Evolutionary conservation across 116 monocot genomes (phyloP).

Genomic region (Cymodocea nodosa): DNA sequence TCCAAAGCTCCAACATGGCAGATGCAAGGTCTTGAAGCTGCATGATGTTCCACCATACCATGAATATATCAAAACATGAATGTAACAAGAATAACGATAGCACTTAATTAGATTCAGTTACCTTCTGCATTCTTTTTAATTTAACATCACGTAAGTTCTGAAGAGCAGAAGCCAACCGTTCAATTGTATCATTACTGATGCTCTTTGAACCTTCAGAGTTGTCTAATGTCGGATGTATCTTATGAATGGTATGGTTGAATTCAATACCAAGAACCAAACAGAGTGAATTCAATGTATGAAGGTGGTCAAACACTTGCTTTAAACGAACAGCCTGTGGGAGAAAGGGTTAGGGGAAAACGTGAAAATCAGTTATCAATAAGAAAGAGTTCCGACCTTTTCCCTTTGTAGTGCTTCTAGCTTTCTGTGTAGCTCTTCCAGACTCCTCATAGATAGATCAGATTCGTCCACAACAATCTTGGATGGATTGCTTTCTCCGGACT

Average conservation of each 20-base stretch:
- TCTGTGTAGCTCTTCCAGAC: slow-evolving; percentile 64
- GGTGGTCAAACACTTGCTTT: slow-evolving; percentile 58
- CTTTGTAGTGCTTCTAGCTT: slow-evolving; percentile 64
- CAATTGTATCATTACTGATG: slow-evolving; percentile 50
- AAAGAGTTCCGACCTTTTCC: slow-evolving; percentile 56
- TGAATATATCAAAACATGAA: not conserved
- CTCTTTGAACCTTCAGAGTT: not conserved
- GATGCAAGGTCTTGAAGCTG: slow-evolving; percentile 95
- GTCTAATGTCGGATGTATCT: too few relatives aligned
- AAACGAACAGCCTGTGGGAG: slow-evolving; percentile 43
- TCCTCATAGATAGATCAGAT: slow-evolving; percentile 60
- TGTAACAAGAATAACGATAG: not conserved
- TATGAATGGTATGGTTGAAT: too few relatives aligned
- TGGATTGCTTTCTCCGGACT: slow-evolving; percentile 23
- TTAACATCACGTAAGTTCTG: slow-evolving; percentile 47
- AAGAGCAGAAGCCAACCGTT: slow-evolving; percentile 36
- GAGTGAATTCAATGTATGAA: slow-evolving; percentile 38
- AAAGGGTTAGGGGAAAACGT: not conserved
- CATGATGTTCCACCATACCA: slow-evolving; percentile 3
- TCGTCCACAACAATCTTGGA: slow-evolving; percentile 52
- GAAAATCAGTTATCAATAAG: not conserved
- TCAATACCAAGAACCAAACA: too few relatives aligned
- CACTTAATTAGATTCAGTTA: slow-evolving; percentile 3
- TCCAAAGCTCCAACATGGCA: slow-evolving; percentile 83
- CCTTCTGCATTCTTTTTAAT: slow-evolving; percentile 81